Evolutionary conservation across 1,139 yeast genomes (phyloP), one percentile per base, ranked within the genome.

Genomic region (Spencermartinsiella ligniputridi): DNA sequence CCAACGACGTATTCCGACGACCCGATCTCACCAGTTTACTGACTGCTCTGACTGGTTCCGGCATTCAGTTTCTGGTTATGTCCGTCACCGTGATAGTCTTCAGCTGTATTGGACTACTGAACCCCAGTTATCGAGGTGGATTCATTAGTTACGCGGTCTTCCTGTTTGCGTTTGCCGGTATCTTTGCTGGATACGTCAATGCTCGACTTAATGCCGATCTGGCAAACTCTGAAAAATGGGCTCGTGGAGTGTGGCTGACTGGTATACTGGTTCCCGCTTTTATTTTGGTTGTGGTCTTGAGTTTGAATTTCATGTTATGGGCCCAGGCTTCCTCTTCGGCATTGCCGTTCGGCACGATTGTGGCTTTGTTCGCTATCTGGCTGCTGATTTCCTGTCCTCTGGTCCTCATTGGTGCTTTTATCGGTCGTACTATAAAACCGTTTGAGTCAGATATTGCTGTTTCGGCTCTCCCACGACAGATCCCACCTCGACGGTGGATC

Each of bases 311-410:
- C 50, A 76, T 87, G 46, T 80, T 85, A 2, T 84, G 92, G 87
- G 83, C 84, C 1, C 75, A 81, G 56, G 83, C 82, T 49, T 81
- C 95, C 0, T 81, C 94, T 0, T 73, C 77, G 42, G 92, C 92
- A 0, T 67, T 87, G 39, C 95, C 96, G 8, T 81, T 86, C 54
- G 81, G 85, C 8, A 81, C 90, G 0, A 72, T 84, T 37, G 67
- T 83, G n/a, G 72, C 76, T 1, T 63, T 84, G 36, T 63, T 83
- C 17, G 56, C 74, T 13, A 63, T 80, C 41, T 83, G 87, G 64
- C 71, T 83, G 42, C 61, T 82, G 22, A 65, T 84, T 12, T 86
- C 86, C 52, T 70, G 86, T 21, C 96, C 96, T 1, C 68, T 88
- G 42, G 85, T 92, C 4, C 52, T 85, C 12, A 50, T 83, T 37